These are phyloP conservation scores for Escallonia rubra DNA, from an alignment of 129 eudicot species.

Conservation along the genomic window DNA sequence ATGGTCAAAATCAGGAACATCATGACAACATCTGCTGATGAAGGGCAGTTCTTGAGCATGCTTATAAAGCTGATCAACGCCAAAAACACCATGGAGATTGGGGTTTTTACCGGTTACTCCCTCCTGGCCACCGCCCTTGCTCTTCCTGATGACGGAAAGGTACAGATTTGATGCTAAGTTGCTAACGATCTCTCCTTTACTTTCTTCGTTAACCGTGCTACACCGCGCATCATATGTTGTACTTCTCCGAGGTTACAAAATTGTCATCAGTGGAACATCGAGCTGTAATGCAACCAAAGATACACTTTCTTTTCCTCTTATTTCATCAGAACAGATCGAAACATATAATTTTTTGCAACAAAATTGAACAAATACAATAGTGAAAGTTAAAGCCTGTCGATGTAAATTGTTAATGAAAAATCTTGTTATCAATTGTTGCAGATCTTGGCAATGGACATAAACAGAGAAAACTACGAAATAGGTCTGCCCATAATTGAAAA, in stretches of 20 bases:
- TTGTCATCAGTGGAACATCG: too few species aligned
- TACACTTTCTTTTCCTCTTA: too few species aligned
- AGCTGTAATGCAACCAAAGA: too few species aligned
- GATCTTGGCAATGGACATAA: constrained; percentile 82
- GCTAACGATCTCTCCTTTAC: background rate
- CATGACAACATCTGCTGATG: constrained; percentile 92
- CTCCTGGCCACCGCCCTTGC: constrained; percentile 95
- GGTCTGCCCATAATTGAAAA: constrained; percentile 69
- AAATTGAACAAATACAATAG: too few species aligned
- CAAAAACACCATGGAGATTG: constrained; percentile 90
- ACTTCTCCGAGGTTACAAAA: too few species aligned
- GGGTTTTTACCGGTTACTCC: constrained; percentile 89
- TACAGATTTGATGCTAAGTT: background rate
- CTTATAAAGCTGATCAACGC: constrained; percentile 72
- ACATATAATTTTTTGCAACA: too few species aligned
- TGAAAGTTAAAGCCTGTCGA: too few species aligned
- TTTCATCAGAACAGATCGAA: too few species aligned
- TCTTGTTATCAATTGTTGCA: constrained; percentile 14
- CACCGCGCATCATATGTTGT: too few species aligned
- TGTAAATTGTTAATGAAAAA: too few species aligned
- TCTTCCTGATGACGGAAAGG: constrained; percentile 91
- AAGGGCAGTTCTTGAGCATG: constrained; percentile 83
- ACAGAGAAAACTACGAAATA: constrained; percentile 67
- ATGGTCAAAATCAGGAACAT: constrained; percentile 44
- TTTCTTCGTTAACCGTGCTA: background rate